Evolutionary conservation across 176 grass and related monocot species (phyloP).

Genomic region (Oropetium thomaeum): DNA sequence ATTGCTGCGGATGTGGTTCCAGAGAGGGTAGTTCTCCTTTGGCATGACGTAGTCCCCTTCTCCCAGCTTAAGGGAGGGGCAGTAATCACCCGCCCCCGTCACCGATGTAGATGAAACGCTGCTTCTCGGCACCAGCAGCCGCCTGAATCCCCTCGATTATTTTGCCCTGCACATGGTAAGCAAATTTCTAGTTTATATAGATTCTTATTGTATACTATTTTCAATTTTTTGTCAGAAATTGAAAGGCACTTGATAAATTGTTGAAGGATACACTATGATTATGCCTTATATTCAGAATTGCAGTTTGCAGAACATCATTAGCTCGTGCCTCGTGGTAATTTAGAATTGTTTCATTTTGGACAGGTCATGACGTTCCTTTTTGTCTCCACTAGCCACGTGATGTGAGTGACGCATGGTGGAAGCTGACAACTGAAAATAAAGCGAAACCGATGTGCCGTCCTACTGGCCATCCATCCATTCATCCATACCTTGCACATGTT

Average conservation of each 20-base stretch:
- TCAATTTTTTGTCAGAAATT: neutral
- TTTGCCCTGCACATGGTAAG: slow-evolving; percentile 50
- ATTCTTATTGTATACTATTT: neutral
- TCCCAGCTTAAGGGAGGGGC: slow-evolving; percentile 61
- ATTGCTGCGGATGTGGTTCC: slow-evolving; percentile 56
- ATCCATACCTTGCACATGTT: slow-evolving; percentile 94
- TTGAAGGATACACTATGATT: neutral
- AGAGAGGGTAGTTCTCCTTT: slow-evolving; percentile 67
- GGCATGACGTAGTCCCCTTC: slow-evolving; percentile 79
- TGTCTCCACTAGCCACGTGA: slow-evolving; percentile 19
- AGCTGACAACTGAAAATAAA: neutral
- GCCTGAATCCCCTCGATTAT: slow-evolving; percentile 64
- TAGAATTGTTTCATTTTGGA: neutral
- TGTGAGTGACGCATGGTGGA: neutral
- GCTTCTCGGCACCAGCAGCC: slow-evolving; percentile 7
- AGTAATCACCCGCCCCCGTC: slow-evolving; percentile 80
- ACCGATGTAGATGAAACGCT: slow-evolving; percentile 69
- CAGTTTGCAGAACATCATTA: slow-evolving; percentile 7
- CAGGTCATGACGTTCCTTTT: slow-evolving; percentile 3
- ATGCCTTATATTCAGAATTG: slow-evolving; percentile 19
- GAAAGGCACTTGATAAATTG: neutral
- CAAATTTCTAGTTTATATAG: slow-evolving; percentile 9
- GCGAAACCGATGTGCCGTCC: slow-evolving; percentile 22
- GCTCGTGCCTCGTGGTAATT: neutral
- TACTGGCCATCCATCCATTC: slow-evolving; percentile 18